Evolutionary conservation across 345 rosid genomes (phyloP).

Genomic region (Alliaria petiolata): DNA sequence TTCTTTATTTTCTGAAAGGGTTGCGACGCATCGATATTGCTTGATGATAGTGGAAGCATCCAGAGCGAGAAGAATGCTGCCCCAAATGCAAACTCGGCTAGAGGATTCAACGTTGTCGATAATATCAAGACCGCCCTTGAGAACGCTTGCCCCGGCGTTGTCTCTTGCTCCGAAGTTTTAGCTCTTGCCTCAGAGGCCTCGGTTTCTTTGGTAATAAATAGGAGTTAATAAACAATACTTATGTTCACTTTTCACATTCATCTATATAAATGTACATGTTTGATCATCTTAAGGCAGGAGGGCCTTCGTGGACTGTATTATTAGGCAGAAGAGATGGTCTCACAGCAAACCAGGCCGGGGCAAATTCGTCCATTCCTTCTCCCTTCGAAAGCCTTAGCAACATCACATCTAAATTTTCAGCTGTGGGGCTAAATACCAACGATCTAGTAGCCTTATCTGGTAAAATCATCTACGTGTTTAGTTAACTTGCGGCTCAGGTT

Average conservation of each 20-base stretch:
- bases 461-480: background rate
- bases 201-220: constrained; percentile 48
- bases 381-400: constrained; percentile 23
- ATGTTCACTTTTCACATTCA: background rate
- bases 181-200: constrained; percentile 66
- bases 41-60: constrained; percentile 44
- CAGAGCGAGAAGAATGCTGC: constrained; percentile 60
- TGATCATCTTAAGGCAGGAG: constrained; percentile 28
- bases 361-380: constrained; percentile 25
- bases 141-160: constrained; percentile 59
- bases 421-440: constrained; percentile 29
- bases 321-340: constrained; percentile 38
- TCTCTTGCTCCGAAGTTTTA: constrained; percentile 75
- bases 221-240: background rate
- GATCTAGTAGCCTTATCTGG: constrained; percentile 33
- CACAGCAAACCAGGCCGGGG: constrained; percentile 25
- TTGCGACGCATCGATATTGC: constrained; percentile 65
- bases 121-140: constrained; percentile 63
- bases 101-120: constrained; percentile 71
- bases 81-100: constrained; percentile 46
- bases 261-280: background rate
- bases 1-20: constrained; percentile 38
- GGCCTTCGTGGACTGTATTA: constrained; percentile 32
- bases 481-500: background rate
- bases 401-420: constrained; percentile 27